These are phyloP conservation scores for Alternaria brassicae DNA, from an alignment of 2,329 filamentous ascomycete genomes.

Conservation along the genomic window DNA sequence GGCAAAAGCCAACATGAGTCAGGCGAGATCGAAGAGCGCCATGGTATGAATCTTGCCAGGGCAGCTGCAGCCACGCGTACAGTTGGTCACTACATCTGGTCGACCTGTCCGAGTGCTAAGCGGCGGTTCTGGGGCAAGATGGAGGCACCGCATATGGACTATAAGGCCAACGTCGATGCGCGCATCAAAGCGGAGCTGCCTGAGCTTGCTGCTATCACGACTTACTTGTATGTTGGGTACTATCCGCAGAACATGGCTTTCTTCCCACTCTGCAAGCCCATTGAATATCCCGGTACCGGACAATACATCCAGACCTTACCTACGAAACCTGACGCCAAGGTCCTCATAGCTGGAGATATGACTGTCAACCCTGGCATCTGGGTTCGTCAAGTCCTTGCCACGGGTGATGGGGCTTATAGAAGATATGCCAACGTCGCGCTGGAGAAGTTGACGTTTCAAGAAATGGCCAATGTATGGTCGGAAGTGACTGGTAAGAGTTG, in stretches of 20 bases:
- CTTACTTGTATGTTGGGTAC: conserved; percentile 41
- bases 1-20: conserved; percentile 44
- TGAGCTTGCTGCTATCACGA: conserved; percentile 34
- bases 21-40: conserved; percentile 49
- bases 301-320: conserved; percentile 35
- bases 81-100: conserved; percentile 57
- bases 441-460: conserved; percentile 35
- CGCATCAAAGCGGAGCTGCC: conserved; percentile 50
- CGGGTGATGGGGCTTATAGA: conserved; percentile 24
- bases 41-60: conserved; percentile 54
- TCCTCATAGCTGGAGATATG: conserved; percentile 40
- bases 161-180: conserved; percentile 52
- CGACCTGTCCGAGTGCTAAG: conserved; percentile 51
- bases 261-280: conserved; percentile 35
- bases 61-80: conserved; percentile 50
- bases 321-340: conserved; percentile 31
- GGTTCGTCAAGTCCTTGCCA: conserved; percentile 36
- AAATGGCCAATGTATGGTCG: conserved; percentile 37
- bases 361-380: conserved; percentile 37
- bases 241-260: conserved; percentile 43
- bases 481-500: conserved; percentile 39
- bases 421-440: conserved; percentile 38
- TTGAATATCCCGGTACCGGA: conserved; percentile 28
- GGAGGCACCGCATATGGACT: conserved; percentile 53
- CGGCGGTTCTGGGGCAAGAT: conserved; percentile 44